Base-by-base conservation (phyloP, 176 grass and related monocot genomes). In the Secale cereale region DNA sequence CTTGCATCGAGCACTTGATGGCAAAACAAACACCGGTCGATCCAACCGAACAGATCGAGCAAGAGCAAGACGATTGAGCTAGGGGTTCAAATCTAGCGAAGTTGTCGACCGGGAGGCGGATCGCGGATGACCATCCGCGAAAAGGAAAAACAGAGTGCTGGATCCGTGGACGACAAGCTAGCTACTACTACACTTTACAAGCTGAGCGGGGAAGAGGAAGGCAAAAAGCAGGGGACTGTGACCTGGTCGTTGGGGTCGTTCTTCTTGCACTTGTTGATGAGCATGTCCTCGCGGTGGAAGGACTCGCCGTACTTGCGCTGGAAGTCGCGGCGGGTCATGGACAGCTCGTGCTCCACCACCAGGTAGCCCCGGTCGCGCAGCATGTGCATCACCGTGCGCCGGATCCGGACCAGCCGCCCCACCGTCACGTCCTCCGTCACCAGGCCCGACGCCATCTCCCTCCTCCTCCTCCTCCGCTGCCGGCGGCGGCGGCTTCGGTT, bases 381-480 rank as follows among this genome's bases (percentile, higher is more conserved):
- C 93, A 98, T 98, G 89, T 90, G 87, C 96, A 98, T 98, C 89
- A 98, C 96, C 77, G 96, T 98, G 32, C 70, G 77, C 62, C 96
- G 87, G 73, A 98, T 90, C 81, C 96, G 86, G 89, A 78, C 81
- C 59, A 98, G 74, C 74, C 93, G 93, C 74, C 81, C 75, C 68
- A 85, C 67, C 54, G 74, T 29, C 59, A 8, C 89, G 30, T 98
- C 96, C n/a, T 91, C 90, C 32, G 76, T 86, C 59, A 84, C 78
- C 27, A 85, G 70, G 2, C 91, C 88, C 75, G 84, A 74, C 84
- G 90, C 66, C 73, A 88, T 88, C 68, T 20, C 68, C 20, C 8
- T 37, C 48, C 15, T 48, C 45, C 75, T 20, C 10, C 41, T n/a
- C 62, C 13, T 8, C 62, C 79, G 35, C 35, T 70, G 12, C 31